Conservation (phyloP, 352 stramenopile genomes). For the Phytophthora idaei region DNA sequence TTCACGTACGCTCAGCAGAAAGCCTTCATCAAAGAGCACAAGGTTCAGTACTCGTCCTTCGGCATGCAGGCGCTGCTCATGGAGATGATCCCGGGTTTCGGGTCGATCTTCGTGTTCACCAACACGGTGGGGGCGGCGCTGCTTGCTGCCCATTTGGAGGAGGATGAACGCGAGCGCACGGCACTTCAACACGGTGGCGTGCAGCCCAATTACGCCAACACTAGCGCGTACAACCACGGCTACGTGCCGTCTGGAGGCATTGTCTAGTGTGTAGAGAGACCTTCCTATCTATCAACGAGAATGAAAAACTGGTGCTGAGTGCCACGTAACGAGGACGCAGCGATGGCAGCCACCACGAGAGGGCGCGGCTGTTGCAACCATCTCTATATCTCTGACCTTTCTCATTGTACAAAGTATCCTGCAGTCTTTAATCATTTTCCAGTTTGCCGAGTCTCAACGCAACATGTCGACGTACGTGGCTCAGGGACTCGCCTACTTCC, state of each 20-base stretch:
- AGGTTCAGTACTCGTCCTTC: slow-evolving; percentile 67
- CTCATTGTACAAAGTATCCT: background rate
- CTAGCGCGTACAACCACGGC: slow-evolving; percentile 21
- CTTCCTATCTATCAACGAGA: slow-evolving; percentile 13
- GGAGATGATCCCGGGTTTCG: slow-evolving; percentile 75
- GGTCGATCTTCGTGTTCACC: slow-evolving; percentile 72
- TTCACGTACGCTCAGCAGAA: slow-evolving; percentile 63
- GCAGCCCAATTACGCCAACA: slow-evolving; percentile 18
- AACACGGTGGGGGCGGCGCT: slow-evolving; percentile 74
- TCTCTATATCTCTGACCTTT: background rate
- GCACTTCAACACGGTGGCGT: slow-evolving; percentile 13
- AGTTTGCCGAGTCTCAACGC: slow-evolving; percentile 12
- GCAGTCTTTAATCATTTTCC: slow-evolving; percentile 7
- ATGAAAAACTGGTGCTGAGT: background rate
- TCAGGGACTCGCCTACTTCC: slow-evolving; percentile 48
- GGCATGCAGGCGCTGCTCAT: slow-evolving; percentile 75
- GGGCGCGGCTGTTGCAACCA: slow-evolving; percentile 10
- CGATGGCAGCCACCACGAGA: slow-evolving; percentile 11
- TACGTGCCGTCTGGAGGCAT: slow-evolving; percentile 30
- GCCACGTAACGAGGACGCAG: slow-evolving; percentile 2
- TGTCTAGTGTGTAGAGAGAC: slow-evolving; percentile 23
- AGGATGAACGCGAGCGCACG: slow-evolving; percentile 33
- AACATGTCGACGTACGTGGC: slow-evolving; percentile 42
- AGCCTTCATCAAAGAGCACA: slow-evolving; percentile 49
- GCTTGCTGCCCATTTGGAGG: slow-evolving; percentile 69